A percentile compares a stretch with the other conserved stretches of the same genome.
Conservation (phyloP, 2,329 filamentous ascomycete genomes). For the Apiospora koreana region DNA sequence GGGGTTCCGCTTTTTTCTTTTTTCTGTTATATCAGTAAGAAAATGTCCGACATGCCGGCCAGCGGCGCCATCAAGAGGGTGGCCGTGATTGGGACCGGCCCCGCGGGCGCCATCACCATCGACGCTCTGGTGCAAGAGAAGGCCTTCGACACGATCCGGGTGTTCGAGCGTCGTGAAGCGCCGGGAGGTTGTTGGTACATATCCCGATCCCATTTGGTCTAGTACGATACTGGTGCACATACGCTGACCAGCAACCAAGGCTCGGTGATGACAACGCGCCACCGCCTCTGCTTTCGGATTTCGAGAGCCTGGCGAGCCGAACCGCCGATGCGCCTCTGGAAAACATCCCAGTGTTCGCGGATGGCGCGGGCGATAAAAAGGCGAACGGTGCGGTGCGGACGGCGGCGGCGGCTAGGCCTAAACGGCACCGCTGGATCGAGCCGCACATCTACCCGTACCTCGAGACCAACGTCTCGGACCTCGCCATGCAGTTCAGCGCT, state of each 20-base stretch:
- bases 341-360: conserved; percentile 21
- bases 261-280: conserved; percentile 32
- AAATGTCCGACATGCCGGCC: neutral
- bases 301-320: conserved; percentile 47
- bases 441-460: conserved; percentile 63
- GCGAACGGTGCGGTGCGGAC: conserved; percentile 38
- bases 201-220: neutral
- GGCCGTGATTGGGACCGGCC: conserved; percentile 63
- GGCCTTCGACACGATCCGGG: conserved; percentile 57
- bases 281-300: conserved; percentile 43
- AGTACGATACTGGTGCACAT: neutral
- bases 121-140: conserved; percentile 62
- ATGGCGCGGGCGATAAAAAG: conserved; percentile 43
- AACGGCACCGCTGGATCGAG: conserved; percentile 53
- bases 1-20: too few species aligned
- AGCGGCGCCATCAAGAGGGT: conserved; percentile 37
- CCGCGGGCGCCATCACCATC: conserved; percentile 59
- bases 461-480: conserved; percentile 64
- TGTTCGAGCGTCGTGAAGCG: conserved; percentile 62
- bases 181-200: conserved; percentile 63
- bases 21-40: neutral
- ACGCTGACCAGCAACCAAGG: conserved; percentile 29
- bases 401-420: conserved; percentile 40
- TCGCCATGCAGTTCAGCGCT: conserved; percentile 61
- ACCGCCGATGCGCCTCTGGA: conserved; percentile 47